phyloP scores from a whole-genome alignment of 1,139 yeast genomes.

The Yamadazyma pseudoaaseri region DNA sequence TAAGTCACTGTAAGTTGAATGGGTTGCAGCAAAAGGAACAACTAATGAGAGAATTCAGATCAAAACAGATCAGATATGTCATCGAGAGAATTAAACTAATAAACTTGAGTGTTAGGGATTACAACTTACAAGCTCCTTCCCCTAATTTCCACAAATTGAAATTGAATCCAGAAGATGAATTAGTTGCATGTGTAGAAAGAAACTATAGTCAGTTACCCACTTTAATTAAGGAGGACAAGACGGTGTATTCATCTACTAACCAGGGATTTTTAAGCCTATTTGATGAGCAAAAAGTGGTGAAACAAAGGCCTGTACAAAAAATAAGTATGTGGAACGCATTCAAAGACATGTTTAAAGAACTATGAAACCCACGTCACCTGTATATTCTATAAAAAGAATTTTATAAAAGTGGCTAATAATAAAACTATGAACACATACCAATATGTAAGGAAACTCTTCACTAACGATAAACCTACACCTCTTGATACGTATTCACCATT shows the following conservation, averaged over 20 bases:
- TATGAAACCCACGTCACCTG: neutral
- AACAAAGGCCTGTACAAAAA: slow-evolving; percentile 21
- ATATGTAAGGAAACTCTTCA: slow-evolving; percentile 3
- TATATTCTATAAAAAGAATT: neutral
- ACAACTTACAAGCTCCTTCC: slow-evolving; percentile 79
- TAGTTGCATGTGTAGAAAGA: slow-evolving; percentile 21
- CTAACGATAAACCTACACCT: slow-evolving; percentile 12
- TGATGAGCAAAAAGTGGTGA: slow-evolving; percentile 13
- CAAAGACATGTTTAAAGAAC: slow-evolving; percentile 27
- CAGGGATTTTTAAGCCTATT: slow-evolving; percentile 16
- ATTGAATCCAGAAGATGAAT: slow-evolving; percentile 51
- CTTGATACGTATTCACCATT: slow-evolving; percentile 10
- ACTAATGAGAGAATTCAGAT: slow-evolving; percentile 6
- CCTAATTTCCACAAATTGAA: slow-evolving; percentile 67
- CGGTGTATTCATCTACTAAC: slow-evolving; percentile 8
- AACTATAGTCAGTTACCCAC: slow-evolving; percentile 12
- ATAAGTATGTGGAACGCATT: slow-evolving; percentile 34
- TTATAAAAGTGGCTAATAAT: slow-evolving; percentile 2
- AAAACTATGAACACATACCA: slow-evolving; percentile 6
- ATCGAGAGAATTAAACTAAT: slow-evolving; percentile 44
- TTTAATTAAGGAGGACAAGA: slow-evolving; percentile 7
- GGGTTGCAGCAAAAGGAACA: slow-evolving; percentile 7
- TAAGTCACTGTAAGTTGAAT: slow-evolving; percentile 16
- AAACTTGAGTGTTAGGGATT: slow-evolving; percentile 64
- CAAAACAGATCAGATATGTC: slow-evolving; percentile 29